Evolutionary conservation across 306 rosid genomes (phyloP), one percentile per base, ranked within the genome.

Genomic region (Quercus variabilis): DNA sequence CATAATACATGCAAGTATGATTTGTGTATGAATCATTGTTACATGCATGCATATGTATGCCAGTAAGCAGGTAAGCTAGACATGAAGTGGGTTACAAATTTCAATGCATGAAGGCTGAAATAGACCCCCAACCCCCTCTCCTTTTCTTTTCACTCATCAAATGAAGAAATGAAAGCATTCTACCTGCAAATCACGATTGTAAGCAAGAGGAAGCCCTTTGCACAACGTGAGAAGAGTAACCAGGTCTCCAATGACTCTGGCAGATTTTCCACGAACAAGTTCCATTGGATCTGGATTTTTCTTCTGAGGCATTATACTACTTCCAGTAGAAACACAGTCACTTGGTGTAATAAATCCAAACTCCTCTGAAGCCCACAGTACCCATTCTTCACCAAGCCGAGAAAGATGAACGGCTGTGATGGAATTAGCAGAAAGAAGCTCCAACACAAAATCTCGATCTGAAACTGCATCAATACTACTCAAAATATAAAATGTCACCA

Each of bases 251-350:
- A 95, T 88, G 60, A 91, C 92, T 83, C 99, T 90, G 38, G 96
- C 98, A 74, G 98, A 93, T 85, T 95, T 95, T 68, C 98, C 98
- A 60, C 99, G 99, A 59, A 95, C 98, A 75, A 95, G 99, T 85
- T 93, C 99, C 99, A 95, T 95, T 59, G 99, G 99, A 82, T 91
- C 99, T 33, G 98, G 99, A 74, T 95, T 95, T 86, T 95, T 95
- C 85, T 95, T 93, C 90, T 95, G 99, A 85, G 99, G 99, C 99
- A 95, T 95, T 78, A 95, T 95, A 64, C 99, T 95, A 81, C 98
- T 95, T 59, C 98, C 99, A 17, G 98, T 95, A 65, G 98, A 95
- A 83, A 95, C 98, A 52, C 97, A 83, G 74, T 95, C 99, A 56
- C 94, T 91, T 62, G 99, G 97, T 6, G 93, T 91, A 81, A 95